Evolutionary conservation across 768 basidiomycete species (phyloP).

Genomic region (Termitomyces sp.): DNA sequence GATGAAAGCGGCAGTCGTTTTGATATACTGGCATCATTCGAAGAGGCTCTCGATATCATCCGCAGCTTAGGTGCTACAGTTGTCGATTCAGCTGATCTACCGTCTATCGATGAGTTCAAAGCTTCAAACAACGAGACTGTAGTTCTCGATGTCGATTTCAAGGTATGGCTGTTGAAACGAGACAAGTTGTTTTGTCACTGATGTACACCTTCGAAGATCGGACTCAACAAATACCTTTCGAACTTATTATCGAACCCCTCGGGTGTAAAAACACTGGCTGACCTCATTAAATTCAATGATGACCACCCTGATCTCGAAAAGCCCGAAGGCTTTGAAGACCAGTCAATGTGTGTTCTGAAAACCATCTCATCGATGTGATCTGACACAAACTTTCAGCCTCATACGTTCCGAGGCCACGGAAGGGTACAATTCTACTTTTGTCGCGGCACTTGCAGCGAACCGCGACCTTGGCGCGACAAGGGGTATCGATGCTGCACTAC

Average conservation of each 20-base stretch:
- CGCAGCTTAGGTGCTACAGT: conserved; percentile 43
- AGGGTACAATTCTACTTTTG: conserved; percentile 40
- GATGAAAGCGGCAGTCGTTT: conserved; percentile 28
- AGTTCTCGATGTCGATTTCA: conserved; percentile 54
- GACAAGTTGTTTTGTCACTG: not conserved
- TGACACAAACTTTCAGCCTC: conserved; percentile 20
- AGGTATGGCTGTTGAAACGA: conserved; percentile 29
- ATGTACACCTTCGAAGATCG: conserved; percentile 25
- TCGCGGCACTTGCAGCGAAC: conserved; percentile 39
- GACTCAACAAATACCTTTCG: conserved; percentile 45
- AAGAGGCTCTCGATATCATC: conserved; percentile 33
- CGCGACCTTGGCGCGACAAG: conserved; percentile 44
- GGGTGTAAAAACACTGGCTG: conserved; percentile 50
- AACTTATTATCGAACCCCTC: conserved; percentile 48
- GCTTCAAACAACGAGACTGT: conserved; percentile 47
- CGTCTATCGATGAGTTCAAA: conserved; percentile 50
- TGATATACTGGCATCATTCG: conserved; percentile 34
- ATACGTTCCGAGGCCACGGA: conserved; percentile 33
- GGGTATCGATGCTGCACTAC: conserved; percentile 51
- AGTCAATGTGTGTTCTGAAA: conserved; percentile 25
- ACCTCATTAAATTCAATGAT: conserved; percentile 56
- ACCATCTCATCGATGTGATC: not conserved
- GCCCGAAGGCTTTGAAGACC: conserved; percentile 34
- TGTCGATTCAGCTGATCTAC: conserved; percentile 60
- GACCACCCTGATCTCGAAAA: conserved; percentile 48